These are phyloP conservation scores for Tetraselmis chui DNA, from an alignment of 139 green algal genomes.

Conservation along the genomic window DNA sequence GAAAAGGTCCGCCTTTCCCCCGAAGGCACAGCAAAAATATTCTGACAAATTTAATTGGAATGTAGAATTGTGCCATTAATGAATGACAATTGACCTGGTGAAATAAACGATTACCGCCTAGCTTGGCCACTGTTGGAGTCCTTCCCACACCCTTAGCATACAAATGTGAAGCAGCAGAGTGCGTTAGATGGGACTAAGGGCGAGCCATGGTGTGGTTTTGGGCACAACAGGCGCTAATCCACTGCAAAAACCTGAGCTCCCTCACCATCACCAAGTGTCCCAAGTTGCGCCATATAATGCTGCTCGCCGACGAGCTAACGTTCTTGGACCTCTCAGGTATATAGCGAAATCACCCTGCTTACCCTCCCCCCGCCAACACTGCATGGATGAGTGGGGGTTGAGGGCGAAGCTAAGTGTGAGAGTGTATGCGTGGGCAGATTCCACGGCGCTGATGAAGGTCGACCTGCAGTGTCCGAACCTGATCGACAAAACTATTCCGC, in stretches of 20 bases:
- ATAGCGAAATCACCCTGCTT: neutral
- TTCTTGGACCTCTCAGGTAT: slow-evolving; percentile 47
- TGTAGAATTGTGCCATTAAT: neutral
- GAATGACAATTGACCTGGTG: neutral
- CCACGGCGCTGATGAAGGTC: neutral
- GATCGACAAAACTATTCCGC: neutral
- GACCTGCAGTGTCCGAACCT: neutral
- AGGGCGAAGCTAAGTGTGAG: too few relatives aligned
- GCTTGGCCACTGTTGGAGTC: neutral
- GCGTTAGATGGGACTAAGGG: neutral
- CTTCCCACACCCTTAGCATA: neutral
- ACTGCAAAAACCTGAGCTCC: slow-evolving; percentile 54
- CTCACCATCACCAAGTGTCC: slow-evolving; percentile 41
- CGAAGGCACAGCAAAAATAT: neutral
- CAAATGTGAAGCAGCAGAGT: neutral
- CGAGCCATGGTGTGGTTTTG: neutral
- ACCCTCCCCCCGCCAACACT: neutral
- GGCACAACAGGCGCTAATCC: slow-evolving; percentile 50
- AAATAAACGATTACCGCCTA: neutral
- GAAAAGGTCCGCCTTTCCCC: slow-evolving; percentile 51
- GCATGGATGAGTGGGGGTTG: too few relatives aligned
- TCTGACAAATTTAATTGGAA: neutral
- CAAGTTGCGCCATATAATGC: slow-evolving; percentile 49
- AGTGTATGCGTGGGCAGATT: too few relatives aligned
- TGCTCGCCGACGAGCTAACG: slow-evolving; percentile 61